Evolutionary conservation across 306 rosid genomes (phyloP).

Genomic region (Vigna nakashimae): DNA sequence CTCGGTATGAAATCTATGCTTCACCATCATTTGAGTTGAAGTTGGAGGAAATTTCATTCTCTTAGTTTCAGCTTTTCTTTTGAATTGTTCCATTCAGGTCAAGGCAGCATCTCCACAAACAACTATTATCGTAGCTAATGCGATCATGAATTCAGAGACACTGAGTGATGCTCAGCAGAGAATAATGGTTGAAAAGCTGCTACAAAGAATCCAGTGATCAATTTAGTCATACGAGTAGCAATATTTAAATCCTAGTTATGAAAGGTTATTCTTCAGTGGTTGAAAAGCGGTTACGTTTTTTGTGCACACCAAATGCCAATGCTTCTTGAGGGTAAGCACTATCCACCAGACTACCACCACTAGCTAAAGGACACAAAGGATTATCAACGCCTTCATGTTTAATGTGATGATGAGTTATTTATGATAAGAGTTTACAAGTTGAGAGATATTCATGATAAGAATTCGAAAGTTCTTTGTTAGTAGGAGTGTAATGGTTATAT

Average conservation of each 20-base stretch:
- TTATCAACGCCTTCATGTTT: slow-evolving; percentile 32
- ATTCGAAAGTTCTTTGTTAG: slow-evolving; percentile 1
- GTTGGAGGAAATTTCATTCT: slow-evolving; percentile 23
- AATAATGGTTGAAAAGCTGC: slow-evolving; percentile 86
- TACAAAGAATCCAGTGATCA: slow-evolving; percentile 63
- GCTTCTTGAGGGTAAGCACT: slow-evolving; percentile 17
- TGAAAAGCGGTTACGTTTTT: slow-evolving; percentile 41
- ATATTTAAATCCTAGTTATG: slow-evolving; percentile 15
- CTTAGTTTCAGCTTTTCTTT: slow-evolving; percentile 18
- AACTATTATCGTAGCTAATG: slow-evolving; percentile 68
- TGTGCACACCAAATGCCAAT: slow-evolving; percentile 16
- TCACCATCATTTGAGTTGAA: slow-evolving; percentile 22
- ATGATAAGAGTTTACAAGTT: background rate
- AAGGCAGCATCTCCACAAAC: slow-evolving; percentile 74
- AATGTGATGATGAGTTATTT: background rate
- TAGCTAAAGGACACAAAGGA: background rate
- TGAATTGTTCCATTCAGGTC: slow-evolving; percentile 54
- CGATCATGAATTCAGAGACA: slow-evolving; percentile 74
- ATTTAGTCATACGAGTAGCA: slow-evolving; percentile 36
- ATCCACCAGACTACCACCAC: slow-evolving; percentile 11
- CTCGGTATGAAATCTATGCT: slow-evolving; percentile 34
- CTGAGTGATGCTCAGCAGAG: slow-evolving; percentile 84
- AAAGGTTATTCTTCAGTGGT: slow-evolving; percentile 3
- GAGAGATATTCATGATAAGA: slow-evolving; percentile 8
- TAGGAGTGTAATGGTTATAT: background rate